Evolutionary conservation across 306 rosid species (phyloP), one percentile per base, ranked within the genome.

Genomic region (Dalbergia oliveri): DNA sequence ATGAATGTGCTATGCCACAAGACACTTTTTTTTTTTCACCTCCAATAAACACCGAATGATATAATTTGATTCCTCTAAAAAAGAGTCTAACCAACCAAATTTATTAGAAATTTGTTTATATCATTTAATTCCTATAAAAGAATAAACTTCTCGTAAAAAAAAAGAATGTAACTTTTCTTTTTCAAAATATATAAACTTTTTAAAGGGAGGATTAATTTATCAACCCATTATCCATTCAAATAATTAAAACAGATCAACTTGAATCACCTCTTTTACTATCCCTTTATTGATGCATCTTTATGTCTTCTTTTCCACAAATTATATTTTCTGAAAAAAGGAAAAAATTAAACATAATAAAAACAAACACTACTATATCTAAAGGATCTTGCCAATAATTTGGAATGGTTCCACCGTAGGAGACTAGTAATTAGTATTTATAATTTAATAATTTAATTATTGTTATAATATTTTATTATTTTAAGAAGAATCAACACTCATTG

Each of bases 401-500:
- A 47, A 56, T 15, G 64, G 57, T 44, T 77, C 33, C 62, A 82
- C 45, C 26, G 33, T 64, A 11, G 33, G 34, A 47, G 70, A 37
- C 18, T 66, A 68, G 15, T 56, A 50, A 76, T 76, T 80, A 84
- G 19, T 64, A 81, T 72, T 83, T 84, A 51, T 62, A 71, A 54
- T 54, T 54, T 54, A 54, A 64, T 19, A 13, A 80, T n/a, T 64
- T 18, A 84, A 11, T 78, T 10, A 66, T 45, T 71, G 6, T 5
- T 15, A 54, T 4, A 4, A 54, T 54, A 54, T 33, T 44, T 26
- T 62, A 64, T 80, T 70, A 72, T 62, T 75, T 81, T 63, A 71
- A 37, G 13, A 78, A 76, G 81, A 80, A 87, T 78, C 79, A 77
- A 84, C 83, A 73, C 80, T 78, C 82, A 39, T 66, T 78, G 82